Evolutionary conservation across 2,329 filamentous ascomycete species (phyloP).

Genomic region (Exophiala phaeomuriformis): DNA sequence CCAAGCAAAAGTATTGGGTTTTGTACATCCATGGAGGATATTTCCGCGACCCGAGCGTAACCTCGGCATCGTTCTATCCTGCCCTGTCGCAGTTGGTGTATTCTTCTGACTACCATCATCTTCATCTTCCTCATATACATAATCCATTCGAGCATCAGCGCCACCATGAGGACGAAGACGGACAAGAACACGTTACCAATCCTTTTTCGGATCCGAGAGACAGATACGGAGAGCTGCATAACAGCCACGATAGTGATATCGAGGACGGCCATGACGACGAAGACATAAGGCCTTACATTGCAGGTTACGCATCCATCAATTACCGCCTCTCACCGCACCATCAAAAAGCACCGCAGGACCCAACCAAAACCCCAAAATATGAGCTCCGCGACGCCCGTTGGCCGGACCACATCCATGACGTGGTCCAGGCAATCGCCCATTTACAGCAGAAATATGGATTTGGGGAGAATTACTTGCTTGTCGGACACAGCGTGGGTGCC

Average conservation of each 20-base stretch:
- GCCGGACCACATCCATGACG: constrained; percentile 41
- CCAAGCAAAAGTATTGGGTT: constrained; percentile 20
- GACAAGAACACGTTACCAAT: too few species aligned
- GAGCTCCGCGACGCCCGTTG: constrained; percentile 36
- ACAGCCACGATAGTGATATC: too few species aligned
- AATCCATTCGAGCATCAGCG: constrained; percentile 1
- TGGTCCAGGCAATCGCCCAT: constrained; percentile 35
- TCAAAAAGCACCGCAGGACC: constrained; percentile 33
- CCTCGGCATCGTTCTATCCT: constrained; percentile 32
- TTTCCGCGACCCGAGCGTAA: constrained; percentile 42
- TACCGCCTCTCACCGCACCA: constrained; percentile 43
- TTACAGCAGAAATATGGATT: constrained; percentile 38
- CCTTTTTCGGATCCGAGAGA: too few species aligned
- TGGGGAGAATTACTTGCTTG: constrained; percentile 37
- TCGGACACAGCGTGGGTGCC: constrained; percentile 43
- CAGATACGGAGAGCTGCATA: too few species aligned
- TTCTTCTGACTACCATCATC: constrained; percentile 1
- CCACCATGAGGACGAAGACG: not conserved
- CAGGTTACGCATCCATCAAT: constrained; percentile 40
- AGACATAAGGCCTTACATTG: constrained; percentile 27
- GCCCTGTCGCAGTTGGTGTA: constrained; percentile 32
- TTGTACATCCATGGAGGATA: constrained; percentile 44
- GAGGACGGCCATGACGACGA: not conserved
- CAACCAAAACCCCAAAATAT: constrained; percentile 25
- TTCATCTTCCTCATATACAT: not conserved